These are phyloP conservation scores for Colletotrichum agaves DNA, from an alignment of 2,329 filamentous ascomycete species.

Conservation along the genomic window DNA sequence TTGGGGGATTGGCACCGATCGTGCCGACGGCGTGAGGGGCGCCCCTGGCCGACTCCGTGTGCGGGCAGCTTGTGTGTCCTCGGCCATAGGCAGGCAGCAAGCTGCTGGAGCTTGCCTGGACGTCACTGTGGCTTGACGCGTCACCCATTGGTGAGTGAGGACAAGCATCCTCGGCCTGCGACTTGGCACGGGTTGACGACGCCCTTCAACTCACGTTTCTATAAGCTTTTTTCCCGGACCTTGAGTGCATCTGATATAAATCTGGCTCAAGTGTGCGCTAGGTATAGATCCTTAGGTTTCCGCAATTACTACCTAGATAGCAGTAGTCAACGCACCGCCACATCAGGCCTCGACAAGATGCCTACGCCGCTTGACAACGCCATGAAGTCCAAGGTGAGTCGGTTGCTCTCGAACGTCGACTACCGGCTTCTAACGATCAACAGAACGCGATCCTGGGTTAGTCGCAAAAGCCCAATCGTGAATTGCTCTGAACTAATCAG, in stretches of 20 bases:
- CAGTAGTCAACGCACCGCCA: constrained; percentile 12
- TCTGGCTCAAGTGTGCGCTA: too few species aligned
- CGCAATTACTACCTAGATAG: background rate
- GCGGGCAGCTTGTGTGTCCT: background rate
- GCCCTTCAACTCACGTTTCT: constrained; percentile 25
- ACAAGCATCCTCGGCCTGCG: constrained; percentile 8
- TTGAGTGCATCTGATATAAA: background rate
- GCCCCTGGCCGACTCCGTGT: too few species aligned
- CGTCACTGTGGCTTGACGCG: constrained; percentile 37
- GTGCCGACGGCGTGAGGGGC: background rate
- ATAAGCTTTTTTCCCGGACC: background rate
- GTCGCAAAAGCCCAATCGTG: background rate
- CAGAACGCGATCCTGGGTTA: constrained; percentile 36
- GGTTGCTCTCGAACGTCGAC: constrained; percentile 25
- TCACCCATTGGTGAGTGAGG: constrained; percentile 3
- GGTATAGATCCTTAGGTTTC: background rate
- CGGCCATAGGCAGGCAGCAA: constrained; percentile 28
- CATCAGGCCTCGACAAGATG: constrained; percentile 57
- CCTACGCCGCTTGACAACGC: constrained; percentile 76
- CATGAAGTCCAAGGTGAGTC: constrained; percentile 74
- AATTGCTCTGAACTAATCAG: background rate
- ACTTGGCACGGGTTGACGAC: constrained; percentile 25
- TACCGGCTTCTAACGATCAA: constrained; percentile 4
- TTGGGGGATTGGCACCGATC: constrained; percentile 19
- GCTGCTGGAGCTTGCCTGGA: background rate